Base-by-base conservation (phyloP, 2,329 filamentous ascomycete species). In the Cladophialophora chaetospira region DNA sequence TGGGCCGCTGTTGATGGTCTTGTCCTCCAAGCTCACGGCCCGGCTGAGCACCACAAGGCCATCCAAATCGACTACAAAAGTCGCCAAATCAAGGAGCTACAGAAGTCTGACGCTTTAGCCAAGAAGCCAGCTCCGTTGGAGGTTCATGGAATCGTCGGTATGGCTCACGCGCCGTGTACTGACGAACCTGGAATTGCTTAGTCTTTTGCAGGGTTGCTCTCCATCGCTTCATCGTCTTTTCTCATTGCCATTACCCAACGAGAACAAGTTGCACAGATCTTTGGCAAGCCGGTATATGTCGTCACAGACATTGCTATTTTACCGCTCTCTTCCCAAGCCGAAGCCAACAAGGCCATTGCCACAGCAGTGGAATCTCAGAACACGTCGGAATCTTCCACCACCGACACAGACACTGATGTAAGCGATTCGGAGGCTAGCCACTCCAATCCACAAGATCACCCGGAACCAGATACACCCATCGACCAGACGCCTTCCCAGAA, bases 301-400 rank as follows among this genome's bases (percentile, higher is more conserved):
- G 84, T 97, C 58, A 94, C 88, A 40, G 90, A 95, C 65, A 89
- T 97, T 28, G 88, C 91, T 5, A 77, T 97, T n/a, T 96, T 96
- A 4, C 94, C 94, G 0, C 85, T 94, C 51, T 83, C 86, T 2
- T 93, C 88, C 4, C 87, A 87, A 66, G 71, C 73, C 36, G 90
- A 95, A 40, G 92, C 93, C 3, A 80, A 84, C 60, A 81, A 82
- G 25, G 88, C 90, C 6, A 88, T 97, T 57, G 72, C 75, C 2
- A 81, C 59, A 21, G 57, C 53, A 28, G 8, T 57, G 10, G 47
- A 55, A 19, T 55, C 57, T 21, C 57, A 33, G 15, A n/a, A 13
- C 11, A 46, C 15, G 11, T 44, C 49, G 19, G 49, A 43, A 26
- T 25, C 44, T 11, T 66, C 36, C 60, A 67, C 36, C 2, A 46